These are phyloP conservation scores for Podospora pseudoanserina DNA, from an alignment of 495 filamentous ascomycete species.

Conservation along the genomic window DNA sequence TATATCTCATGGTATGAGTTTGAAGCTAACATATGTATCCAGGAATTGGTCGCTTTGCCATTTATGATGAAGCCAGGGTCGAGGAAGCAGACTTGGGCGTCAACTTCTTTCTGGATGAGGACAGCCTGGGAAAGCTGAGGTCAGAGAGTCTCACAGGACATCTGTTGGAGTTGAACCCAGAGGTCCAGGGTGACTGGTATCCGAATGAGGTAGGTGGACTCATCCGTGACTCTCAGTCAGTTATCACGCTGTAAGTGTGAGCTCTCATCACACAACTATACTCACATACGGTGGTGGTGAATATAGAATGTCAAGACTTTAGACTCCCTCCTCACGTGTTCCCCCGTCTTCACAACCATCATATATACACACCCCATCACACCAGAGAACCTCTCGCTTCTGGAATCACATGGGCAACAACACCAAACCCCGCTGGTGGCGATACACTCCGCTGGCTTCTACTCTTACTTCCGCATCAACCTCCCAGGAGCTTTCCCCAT, in stretches of 20 bases:
- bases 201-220: conserved; percentile 39
- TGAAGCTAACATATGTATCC: conserved; percentile 8
- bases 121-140: conserved; percentile 72
- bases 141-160: conserved; percentile 72
- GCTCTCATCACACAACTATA: not conserved
- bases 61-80: conserved; percentile 76
- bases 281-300: conserved; percentile 16
- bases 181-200: conserved; percentile 69
- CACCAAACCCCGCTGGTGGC: conserved; percentile 74
- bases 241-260: not conserved
- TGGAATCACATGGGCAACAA: conserved; percentile 56
- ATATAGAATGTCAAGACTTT: conserved; percentile 22
- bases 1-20: not conserved
- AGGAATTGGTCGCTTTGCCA: conserved; percentile 92
- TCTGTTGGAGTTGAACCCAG: conserved; percentile 90
- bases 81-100: conserved; percentile 81
- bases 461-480: conserved; percentile 73
- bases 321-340: conserved; percentile 44
- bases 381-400: conserved; percentile 51
- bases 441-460: conserved; percentile 83
- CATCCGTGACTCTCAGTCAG: not conserved
- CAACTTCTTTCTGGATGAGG: conserved; percentile 91
- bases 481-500: conserved; percentile 81
- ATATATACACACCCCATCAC: conserved; percentile 69
- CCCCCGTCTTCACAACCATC: conserved; percentile 64